A percentile compares a stretch with the other conserved stretches of the same genome.
Evolutionary conservation across 768 basidiomycete species (phyloP).

Genomic region (Boletus coccyginus): DNA sequence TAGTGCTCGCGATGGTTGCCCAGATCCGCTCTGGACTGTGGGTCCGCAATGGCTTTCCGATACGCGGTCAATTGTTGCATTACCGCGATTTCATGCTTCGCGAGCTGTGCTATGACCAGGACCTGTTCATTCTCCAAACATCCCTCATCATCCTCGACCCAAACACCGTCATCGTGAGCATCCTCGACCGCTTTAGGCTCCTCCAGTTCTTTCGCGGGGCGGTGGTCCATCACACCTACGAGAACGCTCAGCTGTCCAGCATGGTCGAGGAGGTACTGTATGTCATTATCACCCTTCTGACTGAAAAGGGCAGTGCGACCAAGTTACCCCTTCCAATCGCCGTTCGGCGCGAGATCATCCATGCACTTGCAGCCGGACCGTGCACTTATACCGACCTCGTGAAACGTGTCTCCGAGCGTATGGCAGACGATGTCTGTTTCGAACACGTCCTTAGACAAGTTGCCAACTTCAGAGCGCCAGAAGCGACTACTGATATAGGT

Average conservation of each 20-base stretch:
- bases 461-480: slow-evolving; percentile 79
- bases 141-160: slow-evolving; percentile 79
- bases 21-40: slow-evolving; percentile 94
- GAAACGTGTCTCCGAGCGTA: slow-evolving; percentile 86
- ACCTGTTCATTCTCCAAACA: slow-evolving; percentile 85
- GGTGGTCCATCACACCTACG: slow-evolving; percentile 54
- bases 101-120: slow-evolving; percentile 96
- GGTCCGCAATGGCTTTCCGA: slow-evolving; percentile 96
- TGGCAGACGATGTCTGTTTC: slow-evolving; percentile 81
- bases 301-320: slow-evolving; percentile 74
- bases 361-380: slow-evolving; percentile 84
- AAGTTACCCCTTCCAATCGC: slow-evolving; percentile 61
- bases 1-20: slow-evolving; percentile 87
- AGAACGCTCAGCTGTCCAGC: slow-evolving; percentile 65
- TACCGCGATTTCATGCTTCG: slow-evolving; percentile 96
- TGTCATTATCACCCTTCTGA: slow-evolving; percentile 81
- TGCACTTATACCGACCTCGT: slow-evolving; percentile 88
- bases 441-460: slow-evolving; percentile 76
- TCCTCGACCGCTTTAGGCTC: slow-evolving; percentile 89
- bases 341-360: slow-evolving; percentile 83
- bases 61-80: slow-evolving; percentile 91
- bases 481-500: slow-evolving; percentile 73
- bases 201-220: slow-evolving; percentile 73
- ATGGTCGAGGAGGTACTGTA: slow-evolving; percentile 94
- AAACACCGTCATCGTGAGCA: slow-evolving; percentile 73